Evolutionary conservation across 257 asterid genomes (phyloP).

Genomic region (Rehmannia glutinosa): DNA sequence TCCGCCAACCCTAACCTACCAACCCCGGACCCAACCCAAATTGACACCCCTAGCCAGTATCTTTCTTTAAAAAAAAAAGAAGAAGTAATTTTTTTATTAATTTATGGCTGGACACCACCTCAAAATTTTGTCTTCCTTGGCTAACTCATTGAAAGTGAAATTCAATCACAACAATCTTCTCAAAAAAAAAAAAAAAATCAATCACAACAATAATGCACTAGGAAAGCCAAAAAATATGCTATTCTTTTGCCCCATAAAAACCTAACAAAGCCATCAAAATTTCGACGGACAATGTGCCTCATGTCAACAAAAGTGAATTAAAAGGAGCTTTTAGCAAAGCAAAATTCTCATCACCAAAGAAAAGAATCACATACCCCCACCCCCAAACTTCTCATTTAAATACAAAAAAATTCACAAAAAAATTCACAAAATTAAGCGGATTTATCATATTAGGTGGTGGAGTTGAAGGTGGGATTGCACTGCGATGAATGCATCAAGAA

Average conservation of each 20-base stretch:
- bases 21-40: too few species aligned
- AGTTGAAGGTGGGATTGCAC: constrained; percentile 84
- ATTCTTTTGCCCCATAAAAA: constrained; percentile 17
- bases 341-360: constrained; percentile 25
- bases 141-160: neutral
- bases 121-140: neutral
- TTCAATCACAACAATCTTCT: constrained; percentile 2
- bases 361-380: constrained; percentile 49
- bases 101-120: constrained; percentile 12
- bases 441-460: constrained; percentile 52
- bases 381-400: constrained; percentile 28
- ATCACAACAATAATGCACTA: constrained; percentile 1
- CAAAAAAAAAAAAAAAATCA: too few species aligned
- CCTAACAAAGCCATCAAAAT: constrained; percentile 9
- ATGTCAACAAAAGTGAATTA: constrained; percentile 29
- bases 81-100: too few species aligned
- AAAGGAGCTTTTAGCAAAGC: constrained; percentile 58
- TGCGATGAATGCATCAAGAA: constrained; percentile 86
- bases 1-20: too few species aligned
- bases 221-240: neutral
- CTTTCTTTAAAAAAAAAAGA: too few species aligned
- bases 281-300: constrained; percentile 24
- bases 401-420: neutral
- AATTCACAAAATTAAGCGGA: neutral
- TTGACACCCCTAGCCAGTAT: too few species aligned